Percentiles rank a stretch among this genome's conserved stretches.
Conservation (phyloP, 31 red algal genomes). For the Porphyra umbilicalis region DNA sequence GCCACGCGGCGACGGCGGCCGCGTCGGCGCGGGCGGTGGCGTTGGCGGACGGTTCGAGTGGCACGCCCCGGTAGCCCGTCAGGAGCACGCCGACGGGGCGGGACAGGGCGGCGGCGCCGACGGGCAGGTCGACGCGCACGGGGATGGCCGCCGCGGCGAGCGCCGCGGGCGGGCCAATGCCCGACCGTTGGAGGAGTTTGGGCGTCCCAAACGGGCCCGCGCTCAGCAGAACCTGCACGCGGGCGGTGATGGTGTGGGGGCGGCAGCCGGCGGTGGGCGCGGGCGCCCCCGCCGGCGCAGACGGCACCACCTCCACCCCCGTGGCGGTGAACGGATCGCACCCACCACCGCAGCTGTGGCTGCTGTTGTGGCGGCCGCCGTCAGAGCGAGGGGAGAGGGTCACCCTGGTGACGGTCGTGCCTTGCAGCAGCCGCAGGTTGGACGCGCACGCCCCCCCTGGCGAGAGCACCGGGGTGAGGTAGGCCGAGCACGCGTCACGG, state of each 20-base stretch:
- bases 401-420: slow-evolving; percentile 11
- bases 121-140: slow-evolving; percentile 10
- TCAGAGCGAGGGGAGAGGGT: background rate
- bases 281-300: no score
- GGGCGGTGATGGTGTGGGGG: background rate
- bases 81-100: background rate
- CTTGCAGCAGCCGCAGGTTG: slow-evolving; percentile 17
- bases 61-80: background rate
- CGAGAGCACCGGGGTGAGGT: slow-evolving; percentile 5
- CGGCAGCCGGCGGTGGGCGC: no score
- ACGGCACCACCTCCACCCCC: background rate
- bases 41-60: background rate
- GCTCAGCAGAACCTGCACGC: background rate
- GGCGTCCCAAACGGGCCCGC: background rate
- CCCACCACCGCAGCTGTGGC: no score
- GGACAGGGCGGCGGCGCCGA: slow-evolving; percentile 5
- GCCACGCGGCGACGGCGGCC: background rate
- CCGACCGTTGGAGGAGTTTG: background rate
- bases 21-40: background rate
- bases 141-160: slow-evolving; percentile 12
- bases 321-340: background rate
- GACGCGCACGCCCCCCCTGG: background rate
- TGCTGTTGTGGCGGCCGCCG: no score
- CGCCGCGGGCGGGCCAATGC: background rate
- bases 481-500: slow-evolving; percentile 35